Conservation (phyloP, 2,329 filamentous ascomycete species). For the Akanthomyces dipterigenus region DNA sequence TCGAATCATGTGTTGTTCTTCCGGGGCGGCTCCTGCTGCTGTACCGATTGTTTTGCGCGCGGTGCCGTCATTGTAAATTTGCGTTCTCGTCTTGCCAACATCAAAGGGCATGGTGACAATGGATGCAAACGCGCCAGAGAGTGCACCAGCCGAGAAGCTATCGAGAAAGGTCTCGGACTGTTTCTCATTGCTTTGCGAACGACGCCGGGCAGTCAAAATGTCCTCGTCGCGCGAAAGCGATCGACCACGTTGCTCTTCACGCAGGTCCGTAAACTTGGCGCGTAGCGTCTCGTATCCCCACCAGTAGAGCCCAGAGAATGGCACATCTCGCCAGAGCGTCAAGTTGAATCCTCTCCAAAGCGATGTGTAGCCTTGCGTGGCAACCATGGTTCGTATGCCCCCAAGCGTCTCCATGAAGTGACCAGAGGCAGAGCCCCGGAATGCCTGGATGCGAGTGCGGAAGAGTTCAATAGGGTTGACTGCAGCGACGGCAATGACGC, state of each 20-base stretch:
- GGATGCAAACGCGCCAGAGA: slow-evolving; percentile 77
- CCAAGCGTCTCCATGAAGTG: slow-evolving; percentile 75
- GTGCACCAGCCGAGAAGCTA: slow-evolving; percentile 79
- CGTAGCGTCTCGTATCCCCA: slow-evolving; percentile 90
- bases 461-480: slow-evolving; percentile 94
- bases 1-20: slow-evolving; percentile 70
- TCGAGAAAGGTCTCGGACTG: slow-evolving; percentile 75
- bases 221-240: slow-evolving; percentile 27
- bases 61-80: slow-evolving; percentile 62
- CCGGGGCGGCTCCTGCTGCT: slow-evolving; percentile 46
- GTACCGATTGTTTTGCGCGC: slow-evolving; percentile 28
- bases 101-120: slow-evolving; percentile 93
- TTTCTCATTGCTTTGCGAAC: slow-evolving; percentile 60
- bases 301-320: slow-evolving; percentile 97
- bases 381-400: slow-evolving; percentile 74
- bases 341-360: slow-evolving; percentile 87
- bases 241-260: slow-evolving; percentile 45
- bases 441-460: slow-evolving; percentile 83
- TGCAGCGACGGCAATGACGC: slow-evolving; percentile 71
- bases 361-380: slow-evolving; percentile 66
- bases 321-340: slow-evolving; percentile 93
- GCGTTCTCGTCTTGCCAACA: slow-evolving; percentile 91
- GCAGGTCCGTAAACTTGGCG: slow-evolving; percentile 60
- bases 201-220: slow-evolving; percentile 38
- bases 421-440: slow-evolving; percentile 51